Evolutionary conservation across 495 filamentous ascomycete species (phyloP), one percentile per base, ranked within the genome.

Genomic region (Amphirosellinia nigrospora): DNA sequence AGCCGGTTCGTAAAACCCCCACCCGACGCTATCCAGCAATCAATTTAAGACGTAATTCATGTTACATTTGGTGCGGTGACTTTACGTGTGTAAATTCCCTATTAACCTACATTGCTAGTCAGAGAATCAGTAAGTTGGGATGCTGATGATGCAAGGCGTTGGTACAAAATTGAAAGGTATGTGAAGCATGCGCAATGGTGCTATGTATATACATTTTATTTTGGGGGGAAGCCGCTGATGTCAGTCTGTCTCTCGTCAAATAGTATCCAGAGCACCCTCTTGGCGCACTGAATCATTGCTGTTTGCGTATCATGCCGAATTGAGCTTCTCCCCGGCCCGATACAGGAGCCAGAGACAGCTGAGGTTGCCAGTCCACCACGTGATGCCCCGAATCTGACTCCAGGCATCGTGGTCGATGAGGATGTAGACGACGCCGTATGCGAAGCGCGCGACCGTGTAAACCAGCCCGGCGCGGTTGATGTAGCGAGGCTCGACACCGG

Each of bases 311-410:
- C n/a, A 70, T 50, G 63, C 64, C 13, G 32, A 52, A 52, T 71
- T 73, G 45, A 73, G 45, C 68, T 73, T 72, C 43, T 3, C 62
- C 46, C 71, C 73, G 34, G 77, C 78, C 58, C 66, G 41, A 67
- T 71, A 75, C 19, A 80, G 60, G 70, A 82, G 60, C 41, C 46
- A 69, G 36, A 78, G 58, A 63, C 81, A 86, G 69, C 76, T 77
- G 15, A 80, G 63, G 74, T 86, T 87, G 15, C 82, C 82, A 26
- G 75, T 77, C 83, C 82, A 86, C 84, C 85, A 87, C 8, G 73
- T 68, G 34, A 80, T 38, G 2, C 82, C 83, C 21, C 85, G 74
- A 4, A 86, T 43, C 48, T 78, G 81, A 55, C 82, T 84, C 72
- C 73, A 65, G 16, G 23, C 8, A 39, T 71, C 61, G 7, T 71